A percentile compares a stretch with the other conserved stretches of the same genome.
phyloP scores from a whole-genome alignment of 345 rosid species.

The Linum usitatissimum region DNA sequence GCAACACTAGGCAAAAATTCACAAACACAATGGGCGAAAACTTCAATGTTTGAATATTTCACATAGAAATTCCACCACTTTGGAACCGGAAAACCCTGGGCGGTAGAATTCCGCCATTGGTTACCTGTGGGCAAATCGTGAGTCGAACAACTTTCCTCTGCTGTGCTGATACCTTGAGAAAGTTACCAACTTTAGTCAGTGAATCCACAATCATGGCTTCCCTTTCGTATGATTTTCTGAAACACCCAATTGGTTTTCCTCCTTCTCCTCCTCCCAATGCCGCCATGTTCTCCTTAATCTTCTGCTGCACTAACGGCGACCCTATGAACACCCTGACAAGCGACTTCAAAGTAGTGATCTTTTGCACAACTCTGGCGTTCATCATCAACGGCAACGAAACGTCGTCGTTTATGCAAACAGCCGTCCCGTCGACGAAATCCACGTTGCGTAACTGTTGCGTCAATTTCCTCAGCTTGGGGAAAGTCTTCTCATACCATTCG shows the following conservation, averaged over 20 bases:
- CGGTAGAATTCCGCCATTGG: too few relatives aligned
- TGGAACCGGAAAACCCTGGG: too few relatives aligned
- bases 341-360: constrained; percentile 48
- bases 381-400: constrained; percentile 17
- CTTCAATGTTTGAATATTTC: too few relatives aligned
- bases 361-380: constrained; percentile 26
- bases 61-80: too few relatives aligned
- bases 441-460: constrained; percentile 30
- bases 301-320: constrained; percentile 44
- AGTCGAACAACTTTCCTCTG: constrained; percentile 54
- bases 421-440: constrained; percentile 47
- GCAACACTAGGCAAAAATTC: too few relatives aligned
- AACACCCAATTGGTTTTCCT: constrained; percentile 18
- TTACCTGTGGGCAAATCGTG: constrained; percentile 33
- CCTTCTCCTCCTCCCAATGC: constrained; percentile 11
- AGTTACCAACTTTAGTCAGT: constrained; percentile 40
- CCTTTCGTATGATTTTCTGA: constrained; percentile 36
- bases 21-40: too few relatives aligned
- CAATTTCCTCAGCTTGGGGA: constrained; percentile 36
- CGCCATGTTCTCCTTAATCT: constrained; percentile 20
- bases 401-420: constrained; percentile 34
- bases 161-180: constrained; percentile 56
- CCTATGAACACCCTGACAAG: constrained; percentile 55
- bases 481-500: constrained; percentile 41
- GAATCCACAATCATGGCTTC: constrained; percentile 46